A percentile compares a stretch with the other conserved stretches of the same genome.
phyloP scores from a whole-genome alignment of 2,329 filamentous ascomycete species.

The Phialophora verrucosa region DNA sequence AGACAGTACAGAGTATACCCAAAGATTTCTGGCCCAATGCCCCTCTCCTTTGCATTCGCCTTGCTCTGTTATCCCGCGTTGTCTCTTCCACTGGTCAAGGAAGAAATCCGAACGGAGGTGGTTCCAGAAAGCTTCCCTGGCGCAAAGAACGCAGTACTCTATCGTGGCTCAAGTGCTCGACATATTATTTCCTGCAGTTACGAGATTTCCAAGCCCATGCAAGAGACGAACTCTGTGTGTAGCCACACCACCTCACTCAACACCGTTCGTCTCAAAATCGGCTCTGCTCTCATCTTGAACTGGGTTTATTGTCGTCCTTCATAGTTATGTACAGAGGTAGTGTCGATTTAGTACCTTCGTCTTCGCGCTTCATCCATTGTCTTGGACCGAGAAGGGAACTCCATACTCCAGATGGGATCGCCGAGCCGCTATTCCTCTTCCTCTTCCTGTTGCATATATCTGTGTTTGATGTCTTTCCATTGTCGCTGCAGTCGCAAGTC shows the following conservation, averaged over 20 bases:
- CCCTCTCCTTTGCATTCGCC: neutral
- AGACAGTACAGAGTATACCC: neutral
- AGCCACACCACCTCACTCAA: neutral
- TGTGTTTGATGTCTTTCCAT: slow-evolving; percentile 99
- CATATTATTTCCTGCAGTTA: neutral
- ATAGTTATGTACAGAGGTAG: slow-evolving; percentile 32
- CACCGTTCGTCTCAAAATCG: neutral
- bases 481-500: slow-evolving; percentile 69
- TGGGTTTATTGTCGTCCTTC: slow-evolving; percentile 17
- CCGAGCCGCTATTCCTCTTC: slow-evolving; percentile 58
- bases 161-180: neutral
- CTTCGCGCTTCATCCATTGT: slow-evolving; percentile 2
- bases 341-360: neutral
- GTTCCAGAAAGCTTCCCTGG: neutral
- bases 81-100: neutral
- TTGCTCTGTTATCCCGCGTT: neutral
- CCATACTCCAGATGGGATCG: slow-evolving; percentile 4
- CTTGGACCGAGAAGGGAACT: slow-evolving; percentile 1
- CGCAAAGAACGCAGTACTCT: neutral
- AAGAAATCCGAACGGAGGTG: neutral
- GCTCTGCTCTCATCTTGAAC: neutral
- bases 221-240: neutral
- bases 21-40: neutral
- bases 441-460: slow-evolving; percentile 75
- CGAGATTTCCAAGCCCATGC: too few relatives aligned